A percentile compares a stretch with the other conserved stretches of the same genome.
phyloP scores from a whole-genome alignment of 305 asterid genomes.

The Fraxinus ornus region DNA sequence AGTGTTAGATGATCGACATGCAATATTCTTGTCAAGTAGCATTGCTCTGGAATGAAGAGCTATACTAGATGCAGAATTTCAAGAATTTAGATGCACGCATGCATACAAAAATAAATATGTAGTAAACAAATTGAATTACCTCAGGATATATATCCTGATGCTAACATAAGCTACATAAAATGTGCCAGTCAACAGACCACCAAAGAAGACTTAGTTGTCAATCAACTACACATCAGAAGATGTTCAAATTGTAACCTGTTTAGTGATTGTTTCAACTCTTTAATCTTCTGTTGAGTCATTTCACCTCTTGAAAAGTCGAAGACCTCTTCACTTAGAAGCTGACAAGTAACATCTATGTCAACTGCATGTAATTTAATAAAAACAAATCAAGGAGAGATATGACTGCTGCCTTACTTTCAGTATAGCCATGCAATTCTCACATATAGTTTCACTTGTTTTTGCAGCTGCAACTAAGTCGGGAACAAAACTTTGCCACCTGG shows the following conservation, averaged over 20 bases:
- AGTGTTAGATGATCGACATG: neutral
- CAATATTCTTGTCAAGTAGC: neutral
- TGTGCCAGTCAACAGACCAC: conserved; percentile 3
- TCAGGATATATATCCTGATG: neutral
- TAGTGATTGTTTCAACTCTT: conserved; percentile 86
- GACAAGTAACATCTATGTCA: conserved; percentile 27
- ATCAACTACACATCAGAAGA: neutral
- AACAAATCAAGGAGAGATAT: conserved; percentile 1
- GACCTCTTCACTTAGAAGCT: conserved; percentile 99
- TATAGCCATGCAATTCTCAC: conserved; percentile 98
- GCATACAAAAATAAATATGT: neutral
- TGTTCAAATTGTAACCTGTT: conserved; percentile 58
- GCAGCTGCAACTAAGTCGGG: conserved; percentile 98
- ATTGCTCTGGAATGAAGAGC: neutral
- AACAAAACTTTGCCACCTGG: conserved; percentile 74
- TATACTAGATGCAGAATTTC: neutral
- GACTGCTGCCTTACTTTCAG: conserved; percentile 51
- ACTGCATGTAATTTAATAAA: conserved; percentile 9
- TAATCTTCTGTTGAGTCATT: conserved; percentile 98
- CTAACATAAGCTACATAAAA: neutral
- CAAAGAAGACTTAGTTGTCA: neutral
- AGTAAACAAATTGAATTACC: neutral
- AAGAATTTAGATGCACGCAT: neutral
- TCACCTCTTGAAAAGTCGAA: conserved; percentile 99
- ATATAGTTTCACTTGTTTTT: conserved; percentile 87